phyloP scores from a whole-genome alignment of 2,329 filamentous ascomycete genomes.

The Aspergillus eucalypticola region DNA sequence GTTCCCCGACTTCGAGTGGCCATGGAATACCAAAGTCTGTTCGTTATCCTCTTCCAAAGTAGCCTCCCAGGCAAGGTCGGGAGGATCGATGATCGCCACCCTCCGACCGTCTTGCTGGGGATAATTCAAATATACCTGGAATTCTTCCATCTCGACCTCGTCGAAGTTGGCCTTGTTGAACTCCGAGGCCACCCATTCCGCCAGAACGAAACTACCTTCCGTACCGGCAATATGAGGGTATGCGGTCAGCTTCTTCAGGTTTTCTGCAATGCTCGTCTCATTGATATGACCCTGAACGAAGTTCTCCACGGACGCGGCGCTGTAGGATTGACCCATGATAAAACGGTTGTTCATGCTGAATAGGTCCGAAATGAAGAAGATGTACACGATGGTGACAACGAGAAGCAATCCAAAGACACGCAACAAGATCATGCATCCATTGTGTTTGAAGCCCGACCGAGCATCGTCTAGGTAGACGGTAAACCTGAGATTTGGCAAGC shows the following conservation, averaged over 20 bases:
- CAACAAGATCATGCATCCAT: constrained; percentile 67
- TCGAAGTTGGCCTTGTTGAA: constrained; percentile 75
- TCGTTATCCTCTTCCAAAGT: constrained; percentile 78
- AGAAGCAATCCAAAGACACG: constrained; percentile 73
- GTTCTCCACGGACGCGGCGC: constrained; percentile 76
- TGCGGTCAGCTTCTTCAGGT: constrained; percentile 73
- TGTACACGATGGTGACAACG: constrained; percentile 75
- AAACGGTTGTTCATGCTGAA: constrained; percentile 69
- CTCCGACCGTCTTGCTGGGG: constrained; percentile 73
- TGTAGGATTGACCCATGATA: constrained; percentile 69
- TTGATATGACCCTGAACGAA: constrained; percentile 75
- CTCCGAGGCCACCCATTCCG: constrained; percentile 77
- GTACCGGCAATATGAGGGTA: constrained; percentile 94
- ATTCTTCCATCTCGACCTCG: constrained; percentile 73
- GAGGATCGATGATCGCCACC: constrained; percentile 74
- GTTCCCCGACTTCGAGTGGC: constrained; percentile 81
- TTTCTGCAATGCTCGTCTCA: constrained; percentile 67
- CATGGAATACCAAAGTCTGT: constrained; percentile 81
- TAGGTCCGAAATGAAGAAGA: constrained; percentile 82
- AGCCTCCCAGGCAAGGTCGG: constrained; percentile 73
- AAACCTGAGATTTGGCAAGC: constrained; percentile 40
- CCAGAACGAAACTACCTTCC: constrained; percentile 83
- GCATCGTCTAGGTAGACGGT: constrained; percentile 40
- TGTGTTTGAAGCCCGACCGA: constrained; percentile 43
- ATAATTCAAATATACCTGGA: constrained; percentile 90